Evolutionary conservation across 495 filamentous ascomycete genomes (phyloP), one percentile per base, ranked within the genome.

Genomic region (Viridothelium virens): DNA sequence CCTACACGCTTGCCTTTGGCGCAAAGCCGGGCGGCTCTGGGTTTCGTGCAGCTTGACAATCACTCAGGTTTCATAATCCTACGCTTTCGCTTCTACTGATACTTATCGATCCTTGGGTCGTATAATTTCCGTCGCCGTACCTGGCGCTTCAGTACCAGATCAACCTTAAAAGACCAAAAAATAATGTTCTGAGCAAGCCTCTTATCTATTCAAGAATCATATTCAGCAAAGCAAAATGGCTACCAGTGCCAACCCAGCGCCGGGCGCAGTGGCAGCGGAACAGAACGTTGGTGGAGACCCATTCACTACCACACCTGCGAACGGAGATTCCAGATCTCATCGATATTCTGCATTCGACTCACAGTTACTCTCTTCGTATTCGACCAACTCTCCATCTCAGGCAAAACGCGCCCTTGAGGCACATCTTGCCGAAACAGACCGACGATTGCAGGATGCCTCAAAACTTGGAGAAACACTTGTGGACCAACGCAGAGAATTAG

Each of bases 351-450:
- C 85, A 56, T 93, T 94, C 72, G 90, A 95, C 71, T 84, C 82
- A 6, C 86, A 91, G 63, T 76, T 91, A 34, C 90, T 96, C 70
- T 87, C 86, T 44, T 77, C 94, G n/a, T 88, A 89, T 71, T 83
- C 88, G 5, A 82, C 85, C 38, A 80, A 86, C 2, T 96, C 94
- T 0, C 91, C 93, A 41, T 85, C 87, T 39, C 91, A 97, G 71
- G 89, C 91, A 5, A 94, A 89, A 74, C 87, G 89, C 62, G 91
- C 92, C 39, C 81, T 98, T 38, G 88, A 96, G 77, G 91, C 92
- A 53, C 95, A 96, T 76, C 80, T 97, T 44, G 84, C 86, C 36
- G 95, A 98, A 74, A 96, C 93, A 0, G 90, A 95, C 66, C 87
- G 91, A 63, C 83, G 92, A 66, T 86, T 97, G 70, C 89, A 96